Base-by-base conservation (phyloP, 1,284 basidiomycete species). In the Takashimella koratensis region DNA sequence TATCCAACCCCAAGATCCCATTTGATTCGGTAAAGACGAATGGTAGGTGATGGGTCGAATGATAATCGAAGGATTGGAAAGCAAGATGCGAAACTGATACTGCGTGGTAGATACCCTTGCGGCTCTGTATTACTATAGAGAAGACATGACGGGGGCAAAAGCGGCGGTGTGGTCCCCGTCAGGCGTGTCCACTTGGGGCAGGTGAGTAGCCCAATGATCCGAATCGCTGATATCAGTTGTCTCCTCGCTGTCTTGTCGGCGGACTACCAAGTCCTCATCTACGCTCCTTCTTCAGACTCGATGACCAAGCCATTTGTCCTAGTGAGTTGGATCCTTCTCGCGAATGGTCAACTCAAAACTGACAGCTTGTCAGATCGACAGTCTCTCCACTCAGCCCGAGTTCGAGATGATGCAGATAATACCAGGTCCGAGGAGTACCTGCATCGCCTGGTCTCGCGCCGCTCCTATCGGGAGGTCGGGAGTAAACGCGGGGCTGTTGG, bases 81-180 rank as follows among this genome's bases (percentile, higher is more conserved):
- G 43, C 58, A n/a, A n/a, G n/a, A n/a, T n/a, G n/a, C n/a, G 30
- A 16, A 8, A 36, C 30, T 36, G 30, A 36, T 16, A 16, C 3
- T 2, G 16, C 8, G 23, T 20, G 10, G n/a, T 4, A 24, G 43
- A 72, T 68, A 71, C 26, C 66, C 67, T 51, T 52, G 50, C 10
- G 64, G 52, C 3, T 59, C 56, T 5, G 42, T 66, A 2, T 12
- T 66, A 2, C 43, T 49, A 1, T 63, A 67, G n/a, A 64, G 58
- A 23, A 66, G 68, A 21, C 42, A 59, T 2, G 46, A 51, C 12
- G 51, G 64, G 2, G 57, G 63, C 45, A 8, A 36, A 36, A 36
- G 43, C 56, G 12, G 68, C 67, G 10, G 54, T 65, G 1, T 75
- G 73, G 73, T 72, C 70, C 4, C 70, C 73, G 0, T 67, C 71